Evolutionary conservation across 768 basidiomycete species (phyloP), one percentile per base, ranked within the genome.

Genomic region (Clitopilus passeckerianus): DNA sequence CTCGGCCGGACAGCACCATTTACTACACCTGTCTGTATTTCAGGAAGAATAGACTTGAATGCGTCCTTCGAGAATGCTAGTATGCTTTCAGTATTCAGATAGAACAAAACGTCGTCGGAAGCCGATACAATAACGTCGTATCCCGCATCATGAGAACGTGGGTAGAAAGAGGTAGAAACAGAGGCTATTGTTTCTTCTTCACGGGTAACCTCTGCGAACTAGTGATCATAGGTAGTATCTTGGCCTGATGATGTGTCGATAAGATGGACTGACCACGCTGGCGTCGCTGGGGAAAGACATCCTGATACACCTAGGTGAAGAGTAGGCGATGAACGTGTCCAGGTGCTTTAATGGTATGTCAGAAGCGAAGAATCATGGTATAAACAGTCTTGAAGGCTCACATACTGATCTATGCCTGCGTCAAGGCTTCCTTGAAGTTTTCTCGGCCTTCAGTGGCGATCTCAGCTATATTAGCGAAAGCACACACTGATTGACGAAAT

Each of bases 21-120:
- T 41, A 16, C 44, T 35, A 59, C 57, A 37, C 61, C 53, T 10
- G 63, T 16, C 53, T 15, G 15, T 16, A 34, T 18, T 14, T 24
- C 30, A 22, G 27, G 14, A 33, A 37, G 16, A 34, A 55, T 16
- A 50, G 37, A 14, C 56, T 53, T 10, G 56, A 71, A 71, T 0
- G 44, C 56, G 55, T 70, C 70, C 14, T 41, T 41, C 12, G 70
- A 70, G 5, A 60, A 54, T 12, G 50, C 27, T 16, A 61, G 58
- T 37, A 71, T 58, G 43, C 66, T 50, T 5, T 55, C 9, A 10
- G 58, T 44, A 57, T 72, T 68, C 23, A 67, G 66, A 54, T 68
- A 67, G 64, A 72, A 72, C 56, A 69, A 64, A 14, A 72, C 69
- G 12, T 56, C 58, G 54, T 72, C 71, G 23, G 64, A 60, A 22